Percentiles rank a stretch among this genome's conserved stretches.
phyloP scores from a whole-genome alignment of 2,329 filamentous ascomycete species.

The Cylindrodendrum hubeiense region DNA sequence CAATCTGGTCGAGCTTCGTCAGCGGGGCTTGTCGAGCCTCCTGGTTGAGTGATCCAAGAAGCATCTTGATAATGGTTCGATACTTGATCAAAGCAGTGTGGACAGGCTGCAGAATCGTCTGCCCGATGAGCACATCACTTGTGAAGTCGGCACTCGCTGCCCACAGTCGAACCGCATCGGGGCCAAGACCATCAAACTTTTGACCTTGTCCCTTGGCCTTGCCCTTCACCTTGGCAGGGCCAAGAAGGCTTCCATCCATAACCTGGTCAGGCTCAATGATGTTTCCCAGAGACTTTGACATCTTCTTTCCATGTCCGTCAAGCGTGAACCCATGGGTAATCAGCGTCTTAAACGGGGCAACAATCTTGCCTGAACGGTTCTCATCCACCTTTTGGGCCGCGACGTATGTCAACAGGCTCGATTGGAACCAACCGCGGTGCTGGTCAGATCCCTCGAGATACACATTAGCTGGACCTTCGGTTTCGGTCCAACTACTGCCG shows the following conservation, averaged over 20 bases:
- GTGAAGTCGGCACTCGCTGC: constrained; percentile 93
- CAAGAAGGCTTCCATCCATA: constrained; percentile 84
- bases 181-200: constrained; percentile 78
- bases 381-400: constrained; percentile 66
- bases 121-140: constrained; percentile 85
- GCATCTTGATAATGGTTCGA: constrained; percentile 89
- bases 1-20: constrained; percentile 78
- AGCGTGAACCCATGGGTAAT: constrained; percentile 97
- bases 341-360: constrained; percentile 85
- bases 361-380: constrained; percentile 40
- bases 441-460: constrained; percentile 97
- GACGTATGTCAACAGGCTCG: constrained; percentile 88
- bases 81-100: constrained; percentile 87
- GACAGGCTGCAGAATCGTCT: constrained; percentile 80
- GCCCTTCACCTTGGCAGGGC: constrained; percentile 73
- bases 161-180: constrained; percentile 92
- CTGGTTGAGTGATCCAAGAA: constrained; percentile 80
- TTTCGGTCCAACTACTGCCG: constrained; percentile 88
- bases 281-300: constrained; percentile 98
- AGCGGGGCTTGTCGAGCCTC: constrained; percentile 63
- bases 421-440: constrained; percentile 98
- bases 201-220: constrained; percentile 61
- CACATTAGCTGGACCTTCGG: constrained; percentile 75
- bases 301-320: constrained; percentile 91
- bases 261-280: constrained; percentile 84